Percentiles rank a stretch among this genome's conserved stretches.
phyloP scores from a whole-genome alignment of 257 asterid species.

The Forsythia viridissima region DNA sequence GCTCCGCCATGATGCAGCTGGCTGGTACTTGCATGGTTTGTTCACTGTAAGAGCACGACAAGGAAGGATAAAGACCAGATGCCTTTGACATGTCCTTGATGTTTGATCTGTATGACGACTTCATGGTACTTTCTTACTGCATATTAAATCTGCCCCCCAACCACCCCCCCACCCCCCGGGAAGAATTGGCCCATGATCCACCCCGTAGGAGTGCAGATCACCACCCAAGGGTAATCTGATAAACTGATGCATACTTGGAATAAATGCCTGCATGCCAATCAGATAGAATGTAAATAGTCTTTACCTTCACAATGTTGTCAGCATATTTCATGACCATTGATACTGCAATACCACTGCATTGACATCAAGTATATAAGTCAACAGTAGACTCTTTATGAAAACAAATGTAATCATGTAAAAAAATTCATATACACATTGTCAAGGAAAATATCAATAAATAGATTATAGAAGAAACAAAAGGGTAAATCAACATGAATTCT shows the following conservation, averaged over 20 bases:
- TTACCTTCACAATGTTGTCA: constrained; percentile 98
- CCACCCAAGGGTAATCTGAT: constrained; percentile 1
- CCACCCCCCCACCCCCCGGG: too few species aligned
- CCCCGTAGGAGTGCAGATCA: background rate
- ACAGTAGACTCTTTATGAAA: background rate
- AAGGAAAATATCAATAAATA: background rate
- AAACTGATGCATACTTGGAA: constrained; percentile 6
- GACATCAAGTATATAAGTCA: constrained; percentile 19
- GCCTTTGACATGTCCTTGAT: background rate
- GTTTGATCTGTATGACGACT: background rate
- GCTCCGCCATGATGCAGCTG: background rate
- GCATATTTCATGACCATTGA: constrained; percentile 99
- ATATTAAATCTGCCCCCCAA: background rate
- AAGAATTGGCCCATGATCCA: background rate
- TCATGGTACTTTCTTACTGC: background rate
- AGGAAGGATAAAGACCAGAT: background rate
- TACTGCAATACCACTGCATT: constrained; percentile 93
- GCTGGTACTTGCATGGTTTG: constrained; percentile 5
- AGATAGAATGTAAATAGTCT: constrained; percentile 15
- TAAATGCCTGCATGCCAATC: constrained; percentile 23
- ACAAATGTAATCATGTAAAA: background rate
- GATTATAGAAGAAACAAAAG: background rate
- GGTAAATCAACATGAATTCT: background rate
- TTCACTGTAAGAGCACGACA: background rate
- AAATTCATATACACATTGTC: background rate